Conservation (phyloP, 371 early-diverging fungal genomes). For the Coemansia sp. region DNA sequence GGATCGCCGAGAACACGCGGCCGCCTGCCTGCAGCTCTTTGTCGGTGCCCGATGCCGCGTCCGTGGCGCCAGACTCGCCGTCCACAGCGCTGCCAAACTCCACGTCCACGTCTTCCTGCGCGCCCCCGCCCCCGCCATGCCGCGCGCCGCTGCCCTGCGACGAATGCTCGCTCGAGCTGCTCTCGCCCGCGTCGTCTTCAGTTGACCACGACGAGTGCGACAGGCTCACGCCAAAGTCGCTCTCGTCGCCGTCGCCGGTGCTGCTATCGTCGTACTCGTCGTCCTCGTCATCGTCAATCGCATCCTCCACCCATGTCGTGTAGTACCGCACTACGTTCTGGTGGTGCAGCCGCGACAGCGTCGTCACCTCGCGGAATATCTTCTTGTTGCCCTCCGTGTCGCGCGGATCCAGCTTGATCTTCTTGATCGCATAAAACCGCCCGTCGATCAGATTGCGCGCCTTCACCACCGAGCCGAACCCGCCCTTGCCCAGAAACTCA, state of each 20-base stretch:
- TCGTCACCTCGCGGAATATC: slow-evolving; percentile 89
- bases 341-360: slow-evolving; percentile 83
- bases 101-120: slow-evolving; percentile 12
- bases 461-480: slow-evolving; percentile 89
- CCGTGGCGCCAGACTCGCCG: too few relatives aligned
- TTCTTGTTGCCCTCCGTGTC: slow-evolving; percentile 60
- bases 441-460: slow-evolving; percentile 78
- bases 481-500: slow-evolving; percentile 82
- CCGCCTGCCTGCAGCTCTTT: slow-evolving; percentile 11
- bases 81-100: background rate
- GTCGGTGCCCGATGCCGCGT: slow-evolving; percentile 51
- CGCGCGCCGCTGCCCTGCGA: background rate
- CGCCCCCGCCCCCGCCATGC: slow-evolving; percentile 5
- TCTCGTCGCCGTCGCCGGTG: slow-evolving; percentile 30
- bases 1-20: slow-evolving; percentile 38
- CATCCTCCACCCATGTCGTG: slow-evolving; percentile 86
- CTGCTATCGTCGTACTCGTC: background rate
- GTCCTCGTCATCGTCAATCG: background rate
- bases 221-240: slow-evolving; percentile 6
- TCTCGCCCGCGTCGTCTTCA: slow-evolving; percentile 53
- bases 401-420: slow-evolving; percentile 59
- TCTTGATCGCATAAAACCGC: slow-evolving; percentile 88
- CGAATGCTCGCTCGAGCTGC: slow-evolving; percentile 7
- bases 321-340: slow-evolving; percentile 91
- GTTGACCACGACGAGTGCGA: slow-evolving; percentile 50